These are phyloP conservation scores for Pyrrhoderma lamaoense DNA, from an alignment of 1,284 basidiomycete genomes.

Conservation along the genomic window DNA sequence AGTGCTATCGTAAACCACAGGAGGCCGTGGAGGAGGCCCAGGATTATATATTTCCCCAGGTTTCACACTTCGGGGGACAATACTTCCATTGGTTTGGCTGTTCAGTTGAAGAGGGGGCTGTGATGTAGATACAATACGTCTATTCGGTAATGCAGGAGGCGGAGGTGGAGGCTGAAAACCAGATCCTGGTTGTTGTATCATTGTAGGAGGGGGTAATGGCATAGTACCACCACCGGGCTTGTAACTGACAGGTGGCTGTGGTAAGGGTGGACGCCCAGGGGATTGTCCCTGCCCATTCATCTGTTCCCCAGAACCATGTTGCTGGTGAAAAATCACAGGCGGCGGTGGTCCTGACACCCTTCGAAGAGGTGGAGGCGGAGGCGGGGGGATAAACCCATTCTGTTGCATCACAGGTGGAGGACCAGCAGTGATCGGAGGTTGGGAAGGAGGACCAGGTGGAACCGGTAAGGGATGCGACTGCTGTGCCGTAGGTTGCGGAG, in stretches of 20 bases:
- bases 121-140: conserved; percentile 11
- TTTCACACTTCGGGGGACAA: conserved; percentile 11
- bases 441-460: conserved; percentile 14
- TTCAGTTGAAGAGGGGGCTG: neutral
- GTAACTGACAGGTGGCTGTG: conserved; percentile 7
- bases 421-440: conserved; percentile 12
- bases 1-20: conserved; percentile 21
- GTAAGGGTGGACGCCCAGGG: conserved; percentile 12
- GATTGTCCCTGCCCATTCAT: conserved; percentile 8
- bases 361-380: conserved; percentile 15
- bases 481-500: neutral
- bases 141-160: conserved; percentile 20
- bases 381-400: conserved; percentile 17
- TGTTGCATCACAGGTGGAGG: conserved; percentile 7
- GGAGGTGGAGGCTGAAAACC: conserved; percentile 25
- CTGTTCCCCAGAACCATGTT: conserved; percentile 3
- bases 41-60: conserved; percentile 28
- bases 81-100: too few species aligned
- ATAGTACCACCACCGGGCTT: neutral
- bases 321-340: conserved; percentile 4
- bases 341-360: conserved; percentile 15
- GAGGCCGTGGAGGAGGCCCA: conserved; percentile 33
- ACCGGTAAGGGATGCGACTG: conserved; percentile 11
- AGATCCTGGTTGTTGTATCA: neutral
- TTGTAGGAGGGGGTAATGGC: conserved; percentile 6